Percentiles rank a stretch among this genome's conserved stretches.
Conservation (phyloP, 1,284 basidiomycete genomes). For the Fomitopsis palustris region DNA sequence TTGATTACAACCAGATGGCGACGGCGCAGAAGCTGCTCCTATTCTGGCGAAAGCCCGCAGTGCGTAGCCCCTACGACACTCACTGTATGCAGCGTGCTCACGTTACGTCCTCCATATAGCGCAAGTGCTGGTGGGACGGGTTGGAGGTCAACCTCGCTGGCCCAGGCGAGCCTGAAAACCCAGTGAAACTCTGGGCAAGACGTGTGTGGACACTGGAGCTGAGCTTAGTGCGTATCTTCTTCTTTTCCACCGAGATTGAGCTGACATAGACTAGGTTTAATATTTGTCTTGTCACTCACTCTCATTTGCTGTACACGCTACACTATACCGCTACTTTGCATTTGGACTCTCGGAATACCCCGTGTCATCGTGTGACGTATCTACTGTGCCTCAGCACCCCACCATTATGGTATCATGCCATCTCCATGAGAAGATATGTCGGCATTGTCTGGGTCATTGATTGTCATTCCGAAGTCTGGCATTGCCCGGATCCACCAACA, state of each 20-base stretch:
- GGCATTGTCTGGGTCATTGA: background rate
- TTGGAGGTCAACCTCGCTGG: slow-evolving; percentile 82
- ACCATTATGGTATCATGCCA: background rate
- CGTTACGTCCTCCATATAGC: slow-evolving; percentile 39
- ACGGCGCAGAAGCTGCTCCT: slow-evolving; percentile 96
- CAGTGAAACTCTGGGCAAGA: slow-evolving; percentile 91
- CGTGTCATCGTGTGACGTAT: background rate
- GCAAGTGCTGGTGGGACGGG: slow-evolving; percentile 99
- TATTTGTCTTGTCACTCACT: background rate
- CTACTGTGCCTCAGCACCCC: background rate
- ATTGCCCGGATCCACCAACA: background rate
- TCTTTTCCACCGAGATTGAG: background rate
- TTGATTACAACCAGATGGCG: slow-evolving; percentile 92
- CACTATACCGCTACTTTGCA: background rate
- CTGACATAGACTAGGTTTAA: background rate
- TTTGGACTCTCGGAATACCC: background rate
- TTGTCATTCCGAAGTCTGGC: background rate
- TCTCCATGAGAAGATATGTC: background rate
- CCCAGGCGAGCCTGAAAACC: slow-evolving; percentile 47
- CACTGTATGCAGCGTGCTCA: background rate
- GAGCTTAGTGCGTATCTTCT: slow-evolving; percentile 69
- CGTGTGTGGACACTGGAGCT: slow-evolving; percentile 99
- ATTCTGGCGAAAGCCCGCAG: slow-evolving; percentile 99
- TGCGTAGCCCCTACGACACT: slow-evolving; percentile 39
- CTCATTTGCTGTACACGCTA: slow-evolving; percentile 1